A percentile compares a stretch with the other conserved stretches of the same genome.
These are phyloP conservation scores for Cucumis hystrix DNA, from an alignment of 306 rosid genomes.

Conservation along the genomic window DNA sequence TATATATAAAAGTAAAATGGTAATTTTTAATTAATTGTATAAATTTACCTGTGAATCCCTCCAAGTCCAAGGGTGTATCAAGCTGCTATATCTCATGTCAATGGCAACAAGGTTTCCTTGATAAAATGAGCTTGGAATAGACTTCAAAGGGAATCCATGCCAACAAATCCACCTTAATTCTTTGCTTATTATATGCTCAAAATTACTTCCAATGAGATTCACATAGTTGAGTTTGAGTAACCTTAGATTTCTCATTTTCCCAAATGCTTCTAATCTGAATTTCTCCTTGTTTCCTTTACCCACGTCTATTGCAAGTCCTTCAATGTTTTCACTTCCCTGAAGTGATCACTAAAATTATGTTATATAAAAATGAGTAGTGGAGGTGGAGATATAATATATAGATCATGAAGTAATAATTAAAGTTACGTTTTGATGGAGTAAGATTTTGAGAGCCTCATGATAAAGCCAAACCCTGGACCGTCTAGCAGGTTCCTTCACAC, in stretches of 20 bases:
- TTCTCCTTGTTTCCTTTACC: not conserved
- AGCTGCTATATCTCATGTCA: slow-evolving; percentile 2
- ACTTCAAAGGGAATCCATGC: not conserved
- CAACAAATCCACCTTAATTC: not conserved
- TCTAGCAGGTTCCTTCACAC: not conserved
- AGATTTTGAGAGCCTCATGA: not conserved
- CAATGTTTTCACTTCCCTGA: not conserved
- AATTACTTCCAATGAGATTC: not conserved
- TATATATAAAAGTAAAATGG: too few relatives aligned
- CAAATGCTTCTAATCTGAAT: not conserved
- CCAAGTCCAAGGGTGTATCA: not conserved
- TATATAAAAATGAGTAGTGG: too few relatives aligned
- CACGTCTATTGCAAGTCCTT: not conserved
- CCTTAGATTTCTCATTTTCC: not conserved
- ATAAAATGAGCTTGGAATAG: not conserved
- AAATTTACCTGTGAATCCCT: not conserved
- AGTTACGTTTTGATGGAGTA: not conserved
- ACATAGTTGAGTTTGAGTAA: not conserved
- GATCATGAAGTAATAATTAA: too few relatives aligned
- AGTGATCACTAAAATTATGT: too few relatives aligned
- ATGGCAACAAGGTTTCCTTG: not conserved
- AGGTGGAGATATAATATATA: too few relatives aligned
- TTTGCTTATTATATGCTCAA: not conserved
- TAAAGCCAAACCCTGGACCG: slow-evolving; percentile 1
- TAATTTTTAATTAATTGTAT: too few relatives aligned